Base-by-base conservation (phyloP, 306 rosid genomes). In the Bauhinia variegata region DNA sequence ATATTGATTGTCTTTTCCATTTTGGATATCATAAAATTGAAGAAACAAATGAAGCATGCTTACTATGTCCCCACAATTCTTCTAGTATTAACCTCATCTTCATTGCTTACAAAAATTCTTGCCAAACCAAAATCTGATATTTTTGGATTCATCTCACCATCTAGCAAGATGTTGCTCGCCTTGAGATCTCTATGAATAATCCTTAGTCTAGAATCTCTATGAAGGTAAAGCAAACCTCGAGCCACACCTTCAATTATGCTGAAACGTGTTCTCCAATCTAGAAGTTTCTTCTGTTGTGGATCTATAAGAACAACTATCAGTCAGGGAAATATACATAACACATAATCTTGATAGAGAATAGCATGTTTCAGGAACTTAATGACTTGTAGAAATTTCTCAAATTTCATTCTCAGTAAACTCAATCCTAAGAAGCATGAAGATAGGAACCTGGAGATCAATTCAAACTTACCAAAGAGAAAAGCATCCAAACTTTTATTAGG, bases 401-500 rank as follows among this genome's bases (percentile, higher is more conserved):
- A 36, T 36, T 36, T 36, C 6, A 36, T 36, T 36, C 41, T 36
- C 6, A 3, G 9, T 8, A 36, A 36, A 3, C 8, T 36, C 2
- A 8, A 36, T 6, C 5, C 41, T 36, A 5, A 36, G 41, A 36
- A 5, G 9, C n/a, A n/a, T 36, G 9, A 6, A 0, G 41, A 34
- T 7, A 34, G 38, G 52, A 10, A 37, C 28, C 1, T 23, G 28
- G 28, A 23, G 28, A 23, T 23, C 2, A 23, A 23, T 23, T 23
- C 28, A 23, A 62, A 77, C 82, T 65, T 42, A 75, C 84, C 82
- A 28, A 83, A 79, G n/a, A 79, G 67, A 50, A 75, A 75, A 13
- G 75, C 66, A 39, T 79, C 84, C 48, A 83, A 23, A 10, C 81
- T 82, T 67, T 71, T 75, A 58, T 82, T 82, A 15, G 77, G 84